A percentile compares a stretch with the other conserved stretches of the same genome.
phyloP scores from a whole-genome alignment of 495 filamentous ascomycete species.

The Podospora fimiseda region DNA sequence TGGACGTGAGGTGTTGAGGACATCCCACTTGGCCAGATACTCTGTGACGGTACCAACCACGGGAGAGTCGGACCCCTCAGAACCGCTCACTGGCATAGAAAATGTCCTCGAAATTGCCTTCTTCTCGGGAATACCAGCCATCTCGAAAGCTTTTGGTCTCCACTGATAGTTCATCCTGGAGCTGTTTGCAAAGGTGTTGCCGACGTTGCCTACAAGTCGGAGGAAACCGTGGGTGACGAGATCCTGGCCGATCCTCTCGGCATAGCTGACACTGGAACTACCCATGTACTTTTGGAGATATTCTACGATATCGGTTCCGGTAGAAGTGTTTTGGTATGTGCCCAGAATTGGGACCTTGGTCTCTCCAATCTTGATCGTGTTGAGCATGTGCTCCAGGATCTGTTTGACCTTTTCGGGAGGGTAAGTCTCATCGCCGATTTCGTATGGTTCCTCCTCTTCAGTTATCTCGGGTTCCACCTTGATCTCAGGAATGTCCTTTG shows the following conservation, averaged over 20 bases:
- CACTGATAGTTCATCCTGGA: slow-evolving; percentile 97
- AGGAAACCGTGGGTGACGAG: slow-evolving; percentile 81
- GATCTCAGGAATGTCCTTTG: slow-evolving; percentile 49
- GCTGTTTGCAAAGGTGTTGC: slow-evolving; percentile 93
- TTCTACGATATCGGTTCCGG: slow-evolving; percentile 86
- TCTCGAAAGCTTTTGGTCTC: slow-evolving; percentile 83
- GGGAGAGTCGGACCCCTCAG: slow-evolving; percentile 61
- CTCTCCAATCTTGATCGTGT: slow-evolving; percentile 79
- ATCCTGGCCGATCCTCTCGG: slow-evolving; percentile 91
- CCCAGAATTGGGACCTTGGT: slow-evolving; percentile 92
- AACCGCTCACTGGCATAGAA: slow-evolving; percentile 48
- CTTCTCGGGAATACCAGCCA: slow-evolving; percentile 81
- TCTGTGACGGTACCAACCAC: slow-evolving; percentile 73
- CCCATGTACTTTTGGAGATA: slow-evolving; percentile 87
- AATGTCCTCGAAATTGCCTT: slow-evolving; percentile 67
- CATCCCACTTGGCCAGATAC: slow-evolving; percentile 85
- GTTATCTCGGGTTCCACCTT: slow-evolving; percentile 46
- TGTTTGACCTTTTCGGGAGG: slow-evolving; percentile 81
- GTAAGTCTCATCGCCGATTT: slow-evolving; percentile 85
- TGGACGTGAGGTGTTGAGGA: slow-evolving; percentile 72
- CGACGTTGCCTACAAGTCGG: slow-evolving; percentile 86
- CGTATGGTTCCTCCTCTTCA: slow-evolving; percentile 71
- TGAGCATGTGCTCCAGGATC: slow-evolving; percentile 78
- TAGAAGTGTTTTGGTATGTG: slow-evolving; percentile 86
- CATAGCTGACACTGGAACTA: slow-evolving; percentile 74